Evolutionary conservation across 148 eudicot species (phyloP), one percentile per base, ranked within the genome.

Genomic region (Rhododendron ovatum): DNA sequence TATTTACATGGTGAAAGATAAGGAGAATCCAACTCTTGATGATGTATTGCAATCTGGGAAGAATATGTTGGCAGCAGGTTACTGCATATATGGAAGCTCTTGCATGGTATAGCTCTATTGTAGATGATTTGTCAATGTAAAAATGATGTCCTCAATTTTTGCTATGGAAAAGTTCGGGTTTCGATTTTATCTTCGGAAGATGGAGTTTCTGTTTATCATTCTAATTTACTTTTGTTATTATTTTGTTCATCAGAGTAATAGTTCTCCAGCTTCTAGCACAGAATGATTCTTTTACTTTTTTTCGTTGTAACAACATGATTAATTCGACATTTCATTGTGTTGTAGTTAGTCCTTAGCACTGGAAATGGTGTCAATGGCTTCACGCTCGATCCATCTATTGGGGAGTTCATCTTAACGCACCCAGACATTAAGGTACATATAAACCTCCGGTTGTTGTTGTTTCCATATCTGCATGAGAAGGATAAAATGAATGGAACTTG

Each of bases 81-180:
- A 97, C 86, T 97, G 99, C 91, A 94, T 97, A 98, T 97, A 97
- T 78, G 99, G 99, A 78, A 97, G 99, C 86, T 95, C 98, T 86
- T 97, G 99, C 96, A 94, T 93, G 95, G 99, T 97, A 95, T 4
- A 55, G n/a, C 61, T 55, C 61, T 17, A 55, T 18, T 55, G 20
- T 55, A 0, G 22, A 55, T 55, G 22, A 55, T 55, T 17, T 55
- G 22, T 18, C 22, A 55, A 55, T 55, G 61, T 55, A 18, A 24
- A 55, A 55, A 55, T 55, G 61, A 55, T 55, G 20, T 55, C 61
- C 61, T 55, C 22, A 14, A 14, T 51, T 51, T 51, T 0, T 51
- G 55, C 14, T 51, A 51, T 13, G 51, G 51, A 48, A 11, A 48
- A 48, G 51, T 48, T 48, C 51, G 0, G 13, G 11, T 11, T 48